Evolutionary conservation across 495 filamentous ascomycete species (phyloP).

Genomic region (Annulohypoxylon moriforme): DNA sequence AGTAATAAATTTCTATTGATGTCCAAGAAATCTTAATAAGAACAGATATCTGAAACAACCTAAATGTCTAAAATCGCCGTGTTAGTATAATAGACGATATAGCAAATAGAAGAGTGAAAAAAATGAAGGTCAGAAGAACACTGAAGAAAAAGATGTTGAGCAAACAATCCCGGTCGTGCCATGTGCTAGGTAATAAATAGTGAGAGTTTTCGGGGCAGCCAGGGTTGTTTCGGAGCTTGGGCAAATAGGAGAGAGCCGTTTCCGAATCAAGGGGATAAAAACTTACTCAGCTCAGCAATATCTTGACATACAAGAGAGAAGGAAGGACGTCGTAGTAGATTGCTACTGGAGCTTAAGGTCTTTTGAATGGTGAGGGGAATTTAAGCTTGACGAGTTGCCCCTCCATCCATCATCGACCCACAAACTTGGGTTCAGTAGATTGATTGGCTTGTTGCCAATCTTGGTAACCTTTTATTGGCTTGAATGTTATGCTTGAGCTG

Average conservation of each 20-base stretch:
- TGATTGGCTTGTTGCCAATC: constrained; percentile 21
- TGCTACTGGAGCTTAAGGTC: constrained; percentile 33
- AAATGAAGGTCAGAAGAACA: constrained; percentile 13
- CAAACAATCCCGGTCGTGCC: constrained; percentile 17
- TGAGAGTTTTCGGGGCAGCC: constrained; percentile 12
- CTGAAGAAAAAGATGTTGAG: constrained; percentile 8
- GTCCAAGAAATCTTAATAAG: constrained; percentile 23
- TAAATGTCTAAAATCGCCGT: constrained; percentile 5
- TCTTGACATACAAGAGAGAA: constrained; percentile 24
- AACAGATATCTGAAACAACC: background rate
- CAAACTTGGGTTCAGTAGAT: constrained; percentile 2
- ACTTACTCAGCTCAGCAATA: constrained; percentile 45
- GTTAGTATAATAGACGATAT: constrained; percentile 20
- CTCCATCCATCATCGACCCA: constrained; percentile 39
- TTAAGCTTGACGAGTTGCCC: constrained; percentile 43
- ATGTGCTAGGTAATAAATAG: constrained; percentile 26
- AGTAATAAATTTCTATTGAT: constrained; percentile 10
- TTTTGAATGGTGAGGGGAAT: constrained; percentile 41
- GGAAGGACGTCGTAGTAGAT: constrained; percentile 24
- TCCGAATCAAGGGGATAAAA: background rate
- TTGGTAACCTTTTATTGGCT: constrained; percentile 32
- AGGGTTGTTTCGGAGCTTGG: constrained; percentile 21
- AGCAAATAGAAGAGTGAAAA: background rate
- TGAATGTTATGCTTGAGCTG: background rate
- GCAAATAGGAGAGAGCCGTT: constrained; percentile 15